Evolutionary conservation across 1,139 yeast genomes (phyloP), one percentile per base, ranked within the genome.

Genomic region (Geotrichum reessii): DNA sequence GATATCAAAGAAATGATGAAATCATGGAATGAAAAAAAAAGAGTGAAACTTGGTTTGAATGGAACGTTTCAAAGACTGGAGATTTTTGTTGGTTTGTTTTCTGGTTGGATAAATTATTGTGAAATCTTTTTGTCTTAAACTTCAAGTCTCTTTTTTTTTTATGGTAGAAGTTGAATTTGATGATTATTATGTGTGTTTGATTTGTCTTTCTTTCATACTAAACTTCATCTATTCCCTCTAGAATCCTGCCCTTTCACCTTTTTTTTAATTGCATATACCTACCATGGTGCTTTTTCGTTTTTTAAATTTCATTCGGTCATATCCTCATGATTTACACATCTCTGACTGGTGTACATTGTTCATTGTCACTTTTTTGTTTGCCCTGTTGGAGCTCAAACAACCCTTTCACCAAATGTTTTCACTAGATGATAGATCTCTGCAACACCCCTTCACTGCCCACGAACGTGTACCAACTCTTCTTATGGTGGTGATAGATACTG

Each of bases 361-460:
- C 8, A 44, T 28, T 11, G 44, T 37, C 12, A 37, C 37, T 12
- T 22, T 17, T 42, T 19, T 52, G n/a, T 52, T 52, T n/a, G 49
- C 17, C 9, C n/a, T 44, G 5, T 19, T 44, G 7, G 73, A 71
- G 53, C 57, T 63, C n/a, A 60, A 58, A 57, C 58, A 60, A 12
- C 74, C 74, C 7, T 68, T 70, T 59, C 68, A 66, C 53, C 65
- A 70, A 46, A 55, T 66, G 63, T 72, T 72, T 61, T 62, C 65
- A 24, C 66, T 74, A 63, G 66, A 64, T 50, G 75, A 72, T 56
- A 63, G 46, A 21, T 21, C 70, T 17, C 78, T 84, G 52, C 79
- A 79, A 61, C 84, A 81, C 68, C 86, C 87, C 1, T 78, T 75
- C 64, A 79, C 83, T 1, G 74, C 73, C 48, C 68, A 69, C 24